Base-by-base conservation (phyloP, 371 early-diverging fungal genomes). In the Mucor mucedo region DNA sequence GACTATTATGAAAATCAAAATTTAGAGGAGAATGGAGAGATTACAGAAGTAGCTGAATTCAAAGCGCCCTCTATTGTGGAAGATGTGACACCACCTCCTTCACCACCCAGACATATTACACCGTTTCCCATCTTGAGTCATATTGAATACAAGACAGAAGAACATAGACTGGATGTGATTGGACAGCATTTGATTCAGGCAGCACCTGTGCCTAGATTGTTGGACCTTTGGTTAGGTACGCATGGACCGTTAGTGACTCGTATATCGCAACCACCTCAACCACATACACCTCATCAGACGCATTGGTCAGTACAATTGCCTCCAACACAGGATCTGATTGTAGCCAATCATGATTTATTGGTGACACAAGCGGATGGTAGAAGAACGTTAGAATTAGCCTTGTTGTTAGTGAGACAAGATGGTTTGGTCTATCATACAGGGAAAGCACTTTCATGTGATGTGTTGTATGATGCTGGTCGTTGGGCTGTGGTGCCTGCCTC, bases 161-260 rank as follows among this genome's bases (percentile, higher is more conserved):
- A 63, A 10, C 75, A 75, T 58, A 68, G 72, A 11, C 45, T 79
- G 5, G 59, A 73, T 48, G 63, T 79, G 13, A 39, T 65, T 9
- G 71, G 73, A 6, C 74, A 73, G 40, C 73, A 75, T 57, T 60
- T 78, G 11, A 58, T 73, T 27, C 74, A 71, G 39, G 68, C 71
- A 16, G 68, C 66, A 3, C 65, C 69, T 28, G 55, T 55, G 4
- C 68, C 72, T 32, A 48, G 65, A 27, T 49, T 73, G n/a, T 61
- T 79, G n/a, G 74, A 76, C 48, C 61, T 71, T 38, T 79, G 76
- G 76, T 48, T 79, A 28, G 79, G 79, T 11, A 59, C 73, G 10
- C 67, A 73, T 60, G 79, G 78, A 2, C 73, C 79, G 33, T 55
- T 79, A 5, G 40, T 60, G 1, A 60, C 70, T 21, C 58, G 63